These are phyloP conservation scores for Blastomyces emzantsi DNA, from an alignment of 2,329 filamentous ascomycete genomes.

Conservation along the genomic window DNA sequence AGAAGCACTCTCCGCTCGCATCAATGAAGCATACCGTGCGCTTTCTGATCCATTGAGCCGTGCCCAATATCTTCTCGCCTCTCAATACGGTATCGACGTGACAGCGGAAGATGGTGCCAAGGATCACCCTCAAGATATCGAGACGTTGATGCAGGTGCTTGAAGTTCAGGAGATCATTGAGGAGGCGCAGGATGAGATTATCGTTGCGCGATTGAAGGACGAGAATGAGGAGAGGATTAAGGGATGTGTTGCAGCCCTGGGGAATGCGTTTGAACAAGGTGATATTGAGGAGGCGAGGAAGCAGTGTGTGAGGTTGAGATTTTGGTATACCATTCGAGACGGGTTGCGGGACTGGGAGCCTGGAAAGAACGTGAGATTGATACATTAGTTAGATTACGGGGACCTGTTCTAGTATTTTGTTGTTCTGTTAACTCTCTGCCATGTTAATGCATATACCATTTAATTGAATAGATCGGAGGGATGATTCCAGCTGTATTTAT, in stretches of 20 bases:
- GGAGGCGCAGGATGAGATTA: constrained; percentile 51
- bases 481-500: not conserved
- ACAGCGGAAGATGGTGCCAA: constrained; percentile 62
- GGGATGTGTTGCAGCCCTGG: constrained; percentile 55
- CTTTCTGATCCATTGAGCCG: constrained; percentile 67
- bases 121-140: constrained; percentile 58
- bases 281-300: constrained; percentile 57
- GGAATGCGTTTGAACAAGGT: constrained; percentile 54
- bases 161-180: constrained; percentile 71
- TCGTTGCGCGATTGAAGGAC: constrained; percentile 55
- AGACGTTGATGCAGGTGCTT: constrained; percentile 75
- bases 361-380: constrained; percentile 49
- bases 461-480: not conserved
- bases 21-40: constrained; percentile 89
- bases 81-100: constrained; percentile 62
- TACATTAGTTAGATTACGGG: constrained; percentile 36
- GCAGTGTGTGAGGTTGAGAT: constrained; percentile 70
- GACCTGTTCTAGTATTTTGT: constrained; percentile 6
- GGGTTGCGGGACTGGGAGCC: constrained; percentile 75
- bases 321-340: constrained; percentile 84
- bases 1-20: constrained; percentile 67
- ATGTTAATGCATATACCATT: not conserved
- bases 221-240: constrained; percentile 61
- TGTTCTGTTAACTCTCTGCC: not conserved
- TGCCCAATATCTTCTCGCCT: constrained; percentile 74